Evolutionary conservation across 345 rosid species (phyloP).

Genomic region (Pelargonium nanum): DNA sequence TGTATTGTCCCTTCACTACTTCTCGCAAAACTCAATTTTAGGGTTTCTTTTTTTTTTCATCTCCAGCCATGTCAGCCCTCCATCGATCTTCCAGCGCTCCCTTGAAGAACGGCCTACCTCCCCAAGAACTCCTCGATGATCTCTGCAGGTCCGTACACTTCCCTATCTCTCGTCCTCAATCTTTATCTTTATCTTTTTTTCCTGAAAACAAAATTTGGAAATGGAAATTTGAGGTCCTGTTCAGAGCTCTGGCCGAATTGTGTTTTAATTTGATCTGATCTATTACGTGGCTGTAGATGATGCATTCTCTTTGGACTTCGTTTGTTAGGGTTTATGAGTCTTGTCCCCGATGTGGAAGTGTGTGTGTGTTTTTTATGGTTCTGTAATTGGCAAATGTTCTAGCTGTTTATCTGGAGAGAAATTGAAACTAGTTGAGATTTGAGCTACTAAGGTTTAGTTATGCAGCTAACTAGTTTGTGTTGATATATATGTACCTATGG

Average conservation of each 20-base stretch:
- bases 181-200: too few species aligned
- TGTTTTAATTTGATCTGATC: background rate
- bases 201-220: background rate
- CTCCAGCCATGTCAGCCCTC: constrained; percentile 54
- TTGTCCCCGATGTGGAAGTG: background rate
- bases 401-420: background rate
- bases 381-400: background rate
- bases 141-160: constrained; percentile 66
- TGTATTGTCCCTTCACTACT: too few species aligned
- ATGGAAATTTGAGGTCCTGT: background rate
- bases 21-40: background rate
- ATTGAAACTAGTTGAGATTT: background rate
- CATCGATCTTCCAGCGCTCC: constrained; percentile 64
- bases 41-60: too few species aligned
- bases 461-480: too few species aligned
- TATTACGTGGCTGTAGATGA: background rate
- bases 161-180: background rate
- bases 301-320: background rate
- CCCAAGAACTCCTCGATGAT: constrained; percentile 96
- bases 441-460: background rate
- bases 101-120: constrained; percentile 79
- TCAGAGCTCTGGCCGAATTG: background rate
- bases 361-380: background rate
- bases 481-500: too few species aligned
- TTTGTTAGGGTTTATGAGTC: background rate